phyloP scores from a whole-genome alignment of 495 filamentous ascomycete genomes.

The Pyronema domesticum region DNA sequence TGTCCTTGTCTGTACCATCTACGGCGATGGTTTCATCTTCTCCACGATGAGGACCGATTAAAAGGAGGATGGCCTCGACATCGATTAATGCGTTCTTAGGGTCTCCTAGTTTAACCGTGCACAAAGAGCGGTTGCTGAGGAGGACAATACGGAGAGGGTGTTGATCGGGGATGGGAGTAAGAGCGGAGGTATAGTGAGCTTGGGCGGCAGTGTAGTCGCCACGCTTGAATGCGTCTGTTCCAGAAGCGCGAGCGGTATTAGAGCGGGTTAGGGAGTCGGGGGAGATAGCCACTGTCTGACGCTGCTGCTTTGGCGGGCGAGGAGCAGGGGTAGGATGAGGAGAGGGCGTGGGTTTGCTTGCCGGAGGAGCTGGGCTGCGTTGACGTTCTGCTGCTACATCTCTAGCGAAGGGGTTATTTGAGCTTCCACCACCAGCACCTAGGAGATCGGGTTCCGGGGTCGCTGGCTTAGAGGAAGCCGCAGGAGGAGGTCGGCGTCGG shows the following conservation, averaged over 20 bases:
- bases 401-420: conserved; percentile 6
- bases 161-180: conserved; percentile 52
- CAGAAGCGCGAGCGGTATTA: conserved; percentile 54
- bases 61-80: conserved; percentile 56
- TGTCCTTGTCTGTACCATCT: conserved; percentile 50
- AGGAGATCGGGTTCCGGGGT: conserved; percentile 26
- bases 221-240: conserved; percentile 76
- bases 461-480: conserved; percentile 28
- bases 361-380: neutral
- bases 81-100: conserved; percentile 69
- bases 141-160: conserved; percentile 76
- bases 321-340: conserved; percentile 12
- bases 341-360: conserved; percentile 2
- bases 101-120: conserved; percentile 72
- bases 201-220: conserved; percentile 83
- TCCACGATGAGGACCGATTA: conserved; percentile 66
- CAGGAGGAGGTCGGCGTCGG: conserved; percentile 25
- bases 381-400: neutral
- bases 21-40: conserved; percentile 52
- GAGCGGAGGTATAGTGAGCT: conserved; percentile 57
- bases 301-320: conserved; percentile 27
- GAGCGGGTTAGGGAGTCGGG: conserved; percentile 51
- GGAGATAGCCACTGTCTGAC: conserved; percentile 40
- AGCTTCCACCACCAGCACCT: conserved; percentile 1
- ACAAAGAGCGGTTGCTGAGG: conserved; percentile 81